Evolutionary conservation across 2,329 filamentous ascomycete species (phyloP), one percentile per base, ranked within the genome.

Genomic region (Trichoderma atroviride): DNA sequence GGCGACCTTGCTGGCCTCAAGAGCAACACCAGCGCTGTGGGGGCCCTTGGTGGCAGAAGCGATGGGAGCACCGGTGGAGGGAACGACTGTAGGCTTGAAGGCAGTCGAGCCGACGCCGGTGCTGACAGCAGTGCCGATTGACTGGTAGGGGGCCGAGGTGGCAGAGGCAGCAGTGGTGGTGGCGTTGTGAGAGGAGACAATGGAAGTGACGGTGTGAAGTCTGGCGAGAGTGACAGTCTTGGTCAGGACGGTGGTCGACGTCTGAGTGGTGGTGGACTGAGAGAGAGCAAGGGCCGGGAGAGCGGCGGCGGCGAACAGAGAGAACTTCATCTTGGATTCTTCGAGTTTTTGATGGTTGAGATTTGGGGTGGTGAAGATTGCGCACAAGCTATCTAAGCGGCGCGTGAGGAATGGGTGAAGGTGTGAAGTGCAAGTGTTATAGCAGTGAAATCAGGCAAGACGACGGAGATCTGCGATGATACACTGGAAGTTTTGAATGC

Each of bases 231-330:
- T 87, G 76, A 86, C 75, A 60, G 84, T 86, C 76, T 83, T 83
- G 75, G 84, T 86, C 74, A 84, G 74, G 60, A 65, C n/a, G 47
- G 55, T 50, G 56, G 79, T 80, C 27, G 83, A 85, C 22, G 83
- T 81, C 55, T 82, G 81, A 29, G 40, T 71, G 27, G 71, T 29
- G 64, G 73, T 69, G 14, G 76, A 78, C 63, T 81, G 76, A 47
- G 86, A 86, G 64, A 86, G 74, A 70, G 85, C 87, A 75, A 88
- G 76, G 65, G 86, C 80, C 74, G 87, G 86, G 76, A 89, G 81
- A 72, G 85, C 77, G 71, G 83, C 83, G 70, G 85, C 77, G 75
- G 84, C 69, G 70, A 88, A 74, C 35, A 82, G 78, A 57, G 77
- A 76, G 73, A 81, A 74, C 58, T 81, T 80, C 81, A 82, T 82